Conservation (phyloP, 371 early-diverging fungal genomes). For the Mortierella sp. region DNA sequence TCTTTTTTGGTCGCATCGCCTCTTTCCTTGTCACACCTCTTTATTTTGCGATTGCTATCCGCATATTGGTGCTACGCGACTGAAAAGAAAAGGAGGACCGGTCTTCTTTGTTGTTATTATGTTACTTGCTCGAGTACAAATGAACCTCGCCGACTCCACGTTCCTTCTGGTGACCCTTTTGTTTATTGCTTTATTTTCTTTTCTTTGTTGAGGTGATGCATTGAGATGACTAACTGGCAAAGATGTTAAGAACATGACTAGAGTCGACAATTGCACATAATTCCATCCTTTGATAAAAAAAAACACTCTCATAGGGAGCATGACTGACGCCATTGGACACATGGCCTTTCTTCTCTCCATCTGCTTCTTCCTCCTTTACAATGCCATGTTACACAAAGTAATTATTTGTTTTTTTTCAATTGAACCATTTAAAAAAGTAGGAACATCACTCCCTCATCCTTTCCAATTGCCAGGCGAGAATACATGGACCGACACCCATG, state of each 20-base stretch:
- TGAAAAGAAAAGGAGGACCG: too few species aligned
- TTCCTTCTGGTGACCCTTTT: not conserved
- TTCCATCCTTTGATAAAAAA: not conserved
- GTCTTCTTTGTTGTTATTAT: too few species aligned
- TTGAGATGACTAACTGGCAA: not conserved
- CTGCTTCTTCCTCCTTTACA: not conserved
- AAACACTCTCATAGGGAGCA: not conserved
- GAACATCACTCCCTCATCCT: too few species aligned
- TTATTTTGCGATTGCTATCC: not conserved
- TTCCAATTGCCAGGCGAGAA: not conserved
- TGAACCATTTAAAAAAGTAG: not conserved
- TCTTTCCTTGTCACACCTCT: too few species aligned
- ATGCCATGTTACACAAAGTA: constrained; percentile 1
- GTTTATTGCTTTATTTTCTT: not conserved
- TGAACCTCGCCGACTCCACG: too few species aligned
- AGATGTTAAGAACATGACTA: not conserved
- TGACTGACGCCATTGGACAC: not conserved
- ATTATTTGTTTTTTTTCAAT: not conserved
- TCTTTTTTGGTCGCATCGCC: not conserved
- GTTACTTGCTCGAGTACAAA: too few species aligned
- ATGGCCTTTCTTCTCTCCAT: not conserved
- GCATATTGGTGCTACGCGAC: not conserved
- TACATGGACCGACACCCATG: not conserved
- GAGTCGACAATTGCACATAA: not conserved
- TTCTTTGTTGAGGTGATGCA: not conserved